Evolutionary conservation across 768 basidiomycete genomes (phyloP), one percentile per base, ranked within the genome.

Genomic region (Trametopsis cervina): DNA sequence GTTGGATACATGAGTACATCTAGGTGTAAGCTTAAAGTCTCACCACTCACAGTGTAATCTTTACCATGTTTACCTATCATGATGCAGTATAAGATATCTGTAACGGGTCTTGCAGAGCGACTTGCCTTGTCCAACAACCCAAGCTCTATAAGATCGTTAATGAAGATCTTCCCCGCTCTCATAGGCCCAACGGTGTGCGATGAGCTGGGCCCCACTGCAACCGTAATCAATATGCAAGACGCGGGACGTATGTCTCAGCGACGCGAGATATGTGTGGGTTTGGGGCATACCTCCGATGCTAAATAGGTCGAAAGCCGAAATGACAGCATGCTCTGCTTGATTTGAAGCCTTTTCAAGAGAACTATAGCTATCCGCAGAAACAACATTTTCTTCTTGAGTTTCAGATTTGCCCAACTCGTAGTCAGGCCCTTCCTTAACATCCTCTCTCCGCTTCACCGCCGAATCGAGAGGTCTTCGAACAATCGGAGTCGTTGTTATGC

Each of bases 301-400:
- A 70, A 95, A 94, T 44, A 95, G 71, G 64, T 96, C 93, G 60
- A 94, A 95, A 0, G 92, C 82, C 1, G 89, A 91, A 46, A 95
- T 93, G 54, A 94, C 92, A 4, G 92, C 92, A 71, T 93, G 90
- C 44, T 89, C 83, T 17, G 56, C 57, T 42, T 57, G 52, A 12
- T 50, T 49, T 5, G 17, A 20, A 21, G 46, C 27, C 3, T 33
- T 33, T 15, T 23, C 35, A 10, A 47, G 36, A 24, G 49, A 50
- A 24, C 40, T 40, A 22, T 25, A 45, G 29, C 53, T 54, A 33
- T 59, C 56, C 3, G 54, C 53, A 18, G 57, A 54, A 20, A 57
- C 52, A 18, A 45, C 54, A 33, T 51, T 54, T 4, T 15, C 38
- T 13, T 46, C 47, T 4, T 48, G 20, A 21, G 15, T 7, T 33